Evolutionary conservation across 2,329 filamentous ascomycete genomes (phyloP).

Genomic region (Colletotrichum paranaense): DNA sequence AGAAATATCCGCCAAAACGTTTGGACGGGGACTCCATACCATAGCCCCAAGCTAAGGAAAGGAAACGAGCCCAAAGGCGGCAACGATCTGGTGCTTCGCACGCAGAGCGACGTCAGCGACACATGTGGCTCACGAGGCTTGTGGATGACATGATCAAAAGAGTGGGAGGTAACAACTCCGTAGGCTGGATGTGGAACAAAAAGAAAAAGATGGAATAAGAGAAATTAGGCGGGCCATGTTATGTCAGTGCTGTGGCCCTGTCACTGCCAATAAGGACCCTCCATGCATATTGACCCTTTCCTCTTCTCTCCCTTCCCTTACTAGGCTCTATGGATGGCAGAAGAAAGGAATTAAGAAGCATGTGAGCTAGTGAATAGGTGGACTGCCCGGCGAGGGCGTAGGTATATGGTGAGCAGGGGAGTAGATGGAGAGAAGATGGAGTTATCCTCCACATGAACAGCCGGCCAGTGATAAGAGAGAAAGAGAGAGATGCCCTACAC

Average conservation of each 20-base stretch:
- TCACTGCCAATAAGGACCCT: conserved; percentile 13
- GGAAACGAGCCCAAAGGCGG: conserved; percentile 5
- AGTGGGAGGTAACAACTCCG: neutral
- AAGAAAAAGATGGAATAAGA: neutral
- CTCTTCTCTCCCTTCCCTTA: neutral
- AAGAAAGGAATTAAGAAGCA: neutral
- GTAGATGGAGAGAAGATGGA: too few relatives aligned
- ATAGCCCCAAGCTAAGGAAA: conserved; percentile 13
- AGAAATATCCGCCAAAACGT: conserved; percentile 10
- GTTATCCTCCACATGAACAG: too few relatives aligned
- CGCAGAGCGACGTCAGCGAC: neutral
- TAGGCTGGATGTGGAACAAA: neutral
- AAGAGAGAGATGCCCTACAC: neutral
- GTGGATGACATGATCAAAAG: neutral
- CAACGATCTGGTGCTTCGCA: conserved; percentile 15
- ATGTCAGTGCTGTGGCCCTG: neutral
- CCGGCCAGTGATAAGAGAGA: neutral
- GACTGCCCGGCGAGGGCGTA: neutral
- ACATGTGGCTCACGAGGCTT: neutral
- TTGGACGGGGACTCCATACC: neutral
- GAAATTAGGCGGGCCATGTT: neutral
- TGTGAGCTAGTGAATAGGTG: neutral
- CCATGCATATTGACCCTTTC: neutral
- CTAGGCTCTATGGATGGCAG: neutral
- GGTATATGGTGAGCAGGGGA: too few relatives aligned